Conservation (phyloP, 2,329 filamentous ascomycete species). For the Botrytis cinerea region DNA sequence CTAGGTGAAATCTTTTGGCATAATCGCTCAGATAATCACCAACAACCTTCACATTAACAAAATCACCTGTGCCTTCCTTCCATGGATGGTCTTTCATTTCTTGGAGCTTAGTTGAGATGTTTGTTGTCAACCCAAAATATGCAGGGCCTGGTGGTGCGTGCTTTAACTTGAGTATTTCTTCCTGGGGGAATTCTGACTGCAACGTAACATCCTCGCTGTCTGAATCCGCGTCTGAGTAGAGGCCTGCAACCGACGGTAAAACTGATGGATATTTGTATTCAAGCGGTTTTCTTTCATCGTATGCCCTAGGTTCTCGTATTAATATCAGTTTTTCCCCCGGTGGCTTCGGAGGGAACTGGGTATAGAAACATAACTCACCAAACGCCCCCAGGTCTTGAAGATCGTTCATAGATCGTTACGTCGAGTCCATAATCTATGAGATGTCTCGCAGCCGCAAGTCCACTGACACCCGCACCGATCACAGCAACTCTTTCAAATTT, state of each 20-base stretch:
- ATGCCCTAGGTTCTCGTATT: conserved; percentile 31
- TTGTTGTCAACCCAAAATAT: conserved; percentile 36
- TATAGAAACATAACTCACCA: conserved; percentile 44
- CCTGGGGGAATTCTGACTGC: background rate
- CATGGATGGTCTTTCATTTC: conserved; percentile 34
- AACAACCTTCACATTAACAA: conserved; percentile 33
- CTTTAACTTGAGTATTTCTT: conserved; percentile 25
- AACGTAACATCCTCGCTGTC: conserved; percentile 1
- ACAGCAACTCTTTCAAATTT: conserved; percentile 44
- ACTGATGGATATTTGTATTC: conserved; percentile 35
- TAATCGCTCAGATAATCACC: conserved; percentile 34
- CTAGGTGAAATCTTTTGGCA: conserved; percentile 29
- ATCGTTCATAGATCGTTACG: conserved; percentile 57
- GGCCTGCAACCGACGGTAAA: conserved; percentile 32
- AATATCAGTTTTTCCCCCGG: background rate
- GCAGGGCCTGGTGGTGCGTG: conserved; percentile 38
- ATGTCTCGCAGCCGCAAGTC: conserved; percentile 50
- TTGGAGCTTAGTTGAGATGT: conserved; percentile 35
- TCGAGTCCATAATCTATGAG: conserved; percentile 49
- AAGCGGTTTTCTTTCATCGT: conserved; percentile 32
- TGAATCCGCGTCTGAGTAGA: conserved; percentile 21
- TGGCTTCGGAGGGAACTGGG: background rate
- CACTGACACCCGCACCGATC: conserved; percentile 55
- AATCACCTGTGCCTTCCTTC: conserved; percentile 34
- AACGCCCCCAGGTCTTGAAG: conserved; percentile 53